Evolutionary conservation across 2,329 filamentous ascomycete species (phyloP).

Genomic region (Diplocarpon mali): DNA sequence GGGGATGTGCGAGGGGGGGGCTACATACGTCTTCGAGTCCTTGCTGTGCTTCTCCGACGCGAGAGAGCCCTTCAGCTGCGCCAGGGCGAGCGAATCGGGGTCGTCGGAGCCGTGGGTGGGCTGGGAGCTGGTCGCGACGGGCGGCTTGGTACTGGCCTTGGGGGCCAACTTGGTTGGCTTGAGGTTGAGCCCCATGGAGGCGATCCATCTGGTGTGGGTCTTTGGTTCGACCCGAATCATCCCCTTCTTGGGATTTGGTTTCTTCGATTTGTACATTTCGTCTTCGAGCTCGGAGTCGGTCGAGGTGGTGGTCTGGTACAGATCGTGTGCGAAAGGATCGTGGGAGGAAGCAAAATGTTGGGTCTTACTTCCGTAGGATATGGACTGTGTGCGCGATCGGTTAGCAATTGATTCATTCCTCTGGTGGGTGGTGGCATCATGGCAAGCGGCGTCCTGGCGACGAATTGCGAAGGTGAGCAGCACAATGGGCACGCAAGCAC

Average conservation of each 20-base stretch:
- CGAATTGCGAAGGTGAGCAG: slow-evolving; percentile 5
- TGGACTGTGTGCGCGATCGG: slow-evolving; percentile 31
- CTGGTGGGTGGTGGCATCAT: slow-evolving; percentile 3
- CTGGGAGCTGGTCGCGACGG: background rate
- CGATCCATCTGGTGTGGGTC: background rate
- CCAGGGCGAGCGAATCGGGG: slow-evolving; percentile 36
- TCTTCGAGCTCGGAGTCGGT: slow-evolving; percentile 35
- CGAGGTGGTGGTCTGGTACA: slow-evolving; percentile 42
- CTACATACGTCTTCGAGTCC: slow-evolving; percentile 34
- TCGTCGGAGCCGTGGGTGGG: slow-evolving; percentile 23
- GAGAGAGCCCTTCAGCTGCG: slow-evolving; percentile 36
- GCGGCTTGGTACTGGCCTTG: background rate
- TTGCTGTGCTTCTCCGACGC: slow-evolving; percentile 35
- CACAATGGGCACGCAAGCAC: background rate
- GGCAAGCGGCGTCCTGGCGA: slow-evolving; percentile 6
- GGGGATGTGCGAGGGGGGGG: background rate
- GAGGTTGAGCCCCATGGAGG: background rate
- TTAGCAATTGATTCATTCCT: slow-evolving; percentile 9
- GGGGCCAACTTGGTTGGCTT: slow-evolving; percentile 2
- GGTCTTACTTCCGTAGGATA: slow-evolving; percentile 42
- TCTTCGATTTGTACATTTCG: slow-evolving; percentile 14
- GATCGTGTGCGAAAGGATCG: slow-evolving; percentile 40
- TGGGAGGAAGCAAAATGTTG: slow-evolving; percentile 36
- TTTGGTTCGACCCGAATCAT: slow-evolving; percentile 1
- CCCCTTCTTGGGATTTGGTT: slow-evolving; percentile 2